A percentile compares a stretch with the other conserved stretches of the same genome.
phyloP scores from a whole-genome alignment of 768 basidiomycete genomes.

The Lepiota venenata region DNA sequence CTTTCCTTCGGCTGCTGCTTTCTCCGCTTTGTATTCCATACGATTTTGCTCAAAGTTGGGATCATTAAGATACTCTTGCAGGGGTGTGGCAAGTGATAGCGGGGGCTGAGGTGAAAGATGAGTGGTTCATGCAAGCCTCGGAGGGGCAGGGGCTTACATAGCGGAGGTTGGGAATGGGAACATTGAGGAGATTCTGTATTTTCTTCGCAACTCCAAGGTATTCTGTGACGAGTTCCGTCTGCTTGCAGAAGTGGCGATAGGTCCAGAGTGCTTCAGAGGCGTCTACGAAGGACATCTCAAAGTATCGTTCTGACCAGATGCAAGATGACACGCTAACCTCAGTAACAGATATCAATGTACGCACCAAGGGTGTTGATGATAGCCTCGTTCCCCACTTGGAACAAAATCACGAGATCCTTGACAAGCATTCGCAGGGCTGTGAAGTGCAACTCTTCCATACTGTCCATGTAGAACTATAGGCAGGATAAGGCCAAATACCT shows the following conservation, averaged over 20 bases:
- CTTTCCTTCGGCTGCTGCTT: conserved; percentile 52
- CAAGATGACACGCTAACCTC: conserved; percentile 23
- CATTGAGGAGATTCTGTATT: conserved; percentile 88
- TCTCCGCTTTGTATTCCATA: conserved; percentile 85
- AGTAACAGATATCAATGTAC: conserved; percentile 19
- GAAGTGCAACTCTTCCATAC: conserved; percentile 87
- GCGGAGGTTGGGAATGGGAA: conserved; percentile 91
- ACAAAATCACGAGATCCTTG: conserved; percentile 92
- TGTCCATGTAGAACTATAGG: conserved; percentile 85
- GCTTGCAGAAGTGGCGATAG: conserved; percentile 92
- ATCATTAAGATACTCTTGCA: conserved; percentile 95
- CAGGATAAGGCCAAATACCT: neutral
- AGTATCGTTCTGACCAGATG: no score
- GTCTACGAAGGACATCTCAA: conserved; percentile 89
- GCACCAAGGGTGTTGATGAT: conserved; percentile 78
- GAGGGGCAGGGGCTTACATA: conserved; percentile 51
- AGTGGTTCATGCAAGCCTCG: neutral
- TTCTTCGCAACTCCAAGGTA: conserved; percentile 93
- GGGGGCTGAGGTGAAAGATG: conserved; percentile 63
- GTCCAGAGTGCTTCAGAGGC: conserved; percentile 80
- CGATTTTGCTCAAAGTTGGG: conserved; percentile 96
- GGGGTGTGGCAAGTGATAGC: conserved; percentile 86
- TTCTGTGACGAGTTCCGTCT: conserved; percentile 91
- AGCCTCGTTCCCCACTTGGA: conserved; percentile 96
- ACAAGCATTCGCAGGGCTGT: conserved; percentile 90